Base-by-base conservation (phyloP, 352 stramenopile genomes). In the Phytophthora lateralis region DNA sequence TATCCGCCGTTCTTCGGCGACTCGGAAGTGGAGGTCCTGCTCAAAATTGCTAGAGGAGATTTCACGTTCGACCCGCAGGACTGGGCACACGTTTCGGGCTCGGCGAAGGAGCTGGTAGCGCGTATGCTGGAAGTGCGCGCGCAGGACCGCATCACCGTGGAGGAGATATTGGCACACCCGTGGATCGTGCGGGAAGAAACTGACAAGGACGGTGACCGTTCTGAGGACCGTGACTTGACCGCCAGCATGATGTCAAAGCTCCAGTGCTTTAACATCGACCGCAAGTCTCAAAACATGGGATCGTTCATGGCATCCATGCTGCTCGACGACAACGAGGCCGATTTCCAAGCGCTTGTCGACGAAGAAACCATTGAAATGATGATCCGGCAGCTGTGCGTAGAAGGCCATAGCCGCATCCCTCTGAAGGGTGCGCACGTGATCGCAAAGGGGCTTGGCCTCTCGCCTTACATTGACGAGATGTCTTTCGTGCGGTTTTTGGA, bases 221-320 rank as follows among this genome's bases (percentile, higher is more conserved):
- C 18, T 0, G 54, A 57, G 26, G 56, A 81, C 27, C 61, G 54
- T 6, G 73, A 82, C 37, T 55, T 89, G 4, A 69, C 18, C n/a
- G 35, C 59, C 29, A 73, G 53, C 20, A 74, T 77, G 64, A 69
- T 77, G 42, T 41, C 71, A n/a, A 85, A 80, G 27, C 79, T 93
- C 32, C 75, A 93, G 63, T 66, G 74, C n/a, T 93, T 90, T 68
- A 93, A 91, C 63, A 88, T 89, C 37, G 55, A 89, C 34, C 84
- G 84, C 66, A 90, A 90, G 60, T 89, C 84, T 34, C 75, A 91
- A 53, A 90, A 87, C 54, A 89, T 93, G 78, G 80, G 71, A 4
- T 77, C 63, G 17, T 89, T 85, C 55, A 78, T 93, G 69, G 71
- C 67, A 8, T 74, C 39, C 3, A 86, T 90, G 75, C 59, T 91